Evolutionary conservation across 768 basidiomycete species (phyloP).

Genomic region (Boletus rufocinnamomeus): DNA sequence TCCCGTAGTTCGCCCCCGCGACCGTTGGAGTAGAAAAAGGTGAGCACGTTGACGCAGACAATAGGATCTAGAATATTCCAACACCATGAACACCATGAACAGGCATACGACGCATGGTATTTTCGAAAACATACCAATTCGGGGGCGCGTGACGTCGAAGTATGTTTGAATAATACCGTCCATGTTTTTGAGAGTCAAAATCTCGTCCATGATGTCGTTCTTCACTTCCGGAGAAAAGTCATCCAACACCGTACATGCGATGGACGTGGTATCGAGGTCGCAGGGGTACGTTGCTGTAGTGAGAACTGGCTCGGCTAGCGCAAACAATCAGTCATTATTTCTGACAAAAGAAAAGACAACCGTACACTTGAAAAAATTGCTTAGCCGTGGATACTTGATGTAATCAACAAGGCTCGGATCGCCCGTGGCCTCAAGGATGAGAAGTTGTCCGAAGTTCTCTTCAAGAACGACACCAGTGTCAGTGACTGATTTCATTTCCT

Average conservation of each 20-base stretch:
- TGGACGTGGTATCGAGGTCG: conserved; percentile 24
- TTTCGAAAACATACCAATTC: conserved; percentile 18
- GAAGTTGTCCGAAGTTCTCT: conserved; percentile 25
- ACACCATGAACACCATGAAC: background rate
- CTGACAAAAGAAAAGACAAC: background rate
- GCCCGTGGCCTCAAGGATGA: conserved; percentile 22
- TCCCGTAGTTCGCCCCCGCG: conserved; percentile 20
- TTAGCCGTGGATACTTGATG: conserved; percentile 18
- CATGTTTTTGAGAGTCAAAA: conserved; percentile 15
- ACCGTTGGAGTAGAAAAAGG: conserved; percentile 25
- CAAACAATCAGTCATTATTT: background rate
- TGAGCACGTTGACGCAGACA: conserved; percentile 24
- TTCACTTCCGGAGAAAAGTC: conserved; percentile 17
- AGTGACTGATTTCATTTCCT: conserved; percentile 21
- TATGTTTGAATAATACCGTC: conserved; percentile 19
- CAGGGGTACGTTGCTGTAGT: conserved; percentile 18
- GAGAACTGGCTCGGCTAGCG: conserved; percentile 10
- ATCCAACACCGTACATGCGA: conserved; percentile 20
- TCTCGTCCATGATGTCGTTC: conserved; percentile 26
- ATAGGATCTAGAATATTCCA: conserved; percentile 15
- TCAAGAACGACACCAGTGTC: conserved; percentile 17
- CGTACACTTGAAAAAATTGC: conserved; percentile 26
- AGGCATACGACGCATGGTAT: background rate
- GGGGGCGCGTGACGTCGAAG: conserved; percentile 24
- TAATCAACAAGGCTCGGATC: conserved; percentile 25